Base-by-base conservation (phyloP, 805 yeast genomes). In the Ogataea zsoltii region DNA sequence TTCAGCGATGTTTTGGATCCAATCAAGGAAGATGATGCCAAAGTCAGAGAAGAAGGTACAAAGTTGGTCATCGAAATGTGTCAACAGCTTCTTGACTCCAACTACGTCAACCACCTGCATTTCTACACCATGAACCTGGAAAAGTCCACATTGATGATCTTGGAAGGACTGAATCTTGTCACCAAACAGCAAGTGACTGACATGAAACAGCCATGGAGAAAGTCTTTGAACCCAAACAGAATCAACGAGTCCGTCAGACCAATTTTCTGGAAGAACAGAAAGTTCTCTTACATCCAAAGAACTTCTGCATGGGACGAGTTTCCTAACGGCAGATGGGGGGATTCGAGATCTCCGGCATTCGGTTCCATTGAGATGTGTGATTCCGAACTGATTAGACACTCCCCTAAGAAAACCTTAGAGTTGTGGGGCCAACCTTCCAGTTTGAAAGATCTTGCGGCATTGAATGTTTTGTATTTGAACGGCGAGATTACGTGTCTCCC, bases 261-360 rank as follows among this genome's bases (percentile, higher is more conserved):
- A 14, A 92, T 92, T 51, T 92, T 92, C 67, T 92, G 98, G 98
- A 86, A 88, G 63, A 86, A 89, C 66, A 81, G 97, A 71, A 91
- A 91, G 59, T 86, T 85, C 66, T 83, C 96, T 13, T 92, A 92
- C 64, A 82, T 89, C 50, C 79, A 89, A 38, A 78, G 98, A 66
- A 92, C 97, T 7, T 81, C 94, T 19, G 84, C 85, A 46, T 94
- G 99, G 90, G 99, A 94, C 69, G 99, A 94, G 66, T 94, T 92
- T 62, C 99, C 99, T 41, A 94, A 92, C 66, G 99, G 99, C 49
- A 77, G 99, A 70, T 94, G 97, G 91, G 99, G 99, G 59, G 97
- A 94, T 65, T 88, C 97, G 3, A 76, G 96, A 48, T 94, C 98
- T 34, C 99, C 99, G 4, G 98, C 98, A 2, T 91, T 86, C 68